phyloP scores from a whole-genome alignment of 169 alveolate species.

The Eimeria necatrix region DNA sequence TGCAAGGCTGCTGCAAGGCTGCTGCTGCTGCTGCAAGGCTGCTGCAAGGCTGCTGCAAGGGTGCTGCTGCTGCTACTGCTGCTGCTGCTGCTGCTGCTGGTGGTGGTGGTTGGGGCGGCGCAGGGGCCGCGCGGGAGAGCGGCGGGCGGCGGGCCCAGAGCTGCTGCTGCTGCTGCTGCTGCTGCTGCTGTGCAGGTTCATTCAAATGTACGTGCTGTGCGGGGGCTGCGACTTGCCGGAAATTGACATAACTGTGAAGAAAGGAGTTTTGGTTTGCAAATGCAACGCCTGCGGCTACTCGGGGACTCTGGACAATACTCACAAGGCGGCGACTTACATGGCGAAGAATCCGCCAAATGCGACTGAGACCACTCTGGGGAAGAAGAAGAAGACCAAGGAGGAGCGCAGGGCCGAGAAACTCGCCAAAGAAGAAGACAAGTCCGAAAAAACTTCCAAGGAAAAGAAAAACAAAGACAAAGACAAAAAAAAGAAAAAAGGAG shows the following conservation, averaged over 20 bases:
- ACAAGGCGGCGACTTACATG: slow-evolving; percentile 97
- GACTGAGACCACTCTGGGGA: slow-evolving; percentile 86
- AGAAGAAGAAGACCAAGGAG: slow-evolving; percentile 82
- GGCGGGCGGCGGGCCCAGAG: not conserved
- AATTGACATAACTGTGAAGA: slow-evolving; percentile 95
- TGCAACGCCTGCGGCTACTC: slow-evolving; percentile 99
- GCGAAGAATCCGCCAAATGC: slow-evolving; percentile 96
- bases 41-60: too few species aligned
- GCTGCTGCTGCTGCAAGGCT: not conserved
- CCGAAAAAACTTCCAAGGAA: slow-evolving; percentile 69
- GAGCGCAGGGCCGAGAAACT: slow-evolving; percentile 79
- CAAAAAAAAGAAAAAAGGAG: slow-evolving; percentile 82
- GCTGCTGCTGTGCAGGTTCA: slow-evolving; percentile 87
- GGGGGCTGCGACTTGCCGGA: slow-evolving; percentile 99
- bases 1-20: too few species aligned
- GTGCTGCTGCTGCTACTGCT: not conserved
- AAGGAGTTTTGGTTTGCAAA: slow-evolving; percentile 91
- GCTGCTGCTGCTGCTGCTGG: not conserved
- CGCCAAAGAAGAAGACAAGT: not conserved
- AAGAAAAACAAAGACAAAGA: slow-evolving; percentile 80
- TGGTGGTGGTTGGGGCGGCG: not conserved
- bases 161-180: not conserved
- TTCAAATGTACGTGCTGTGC: slow-evolving; percentile 98
- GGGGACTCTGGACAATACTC: slow-evolving; percentile 96
- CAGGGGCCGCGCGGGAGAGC: not conserved